phyloP scores from a whole-genome alignment of 208 protist species.

The Trypanosomatidae sp. region DNA sequence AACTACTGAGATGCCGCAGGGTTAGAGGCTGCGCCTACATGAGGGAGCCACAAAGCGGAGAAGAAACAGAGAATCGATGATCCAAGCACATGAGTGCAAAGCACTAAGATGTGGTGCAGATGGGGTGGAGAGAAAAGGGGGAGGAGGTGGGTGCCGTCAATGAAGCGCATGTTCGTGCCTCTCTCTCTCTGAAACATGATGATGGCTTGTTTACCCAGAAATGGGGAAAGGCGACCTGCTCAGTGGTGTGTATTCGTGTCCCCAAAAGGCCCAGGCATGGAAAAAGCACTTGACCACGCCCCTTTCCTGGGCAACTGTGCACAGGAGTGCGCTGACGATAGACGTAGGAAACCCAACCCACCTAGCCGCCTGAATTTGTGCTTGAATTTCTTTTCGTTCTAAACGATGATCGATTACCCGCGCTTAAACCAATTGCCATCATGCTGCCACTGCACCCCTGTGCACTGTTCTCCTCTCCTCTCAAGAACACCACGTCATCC shows the following conservation, averaged over 20 bases:
- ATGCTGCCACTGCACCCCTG: neutral
- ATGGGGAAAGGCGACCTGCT: neutral
- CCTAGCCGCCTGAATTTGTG: neutral
- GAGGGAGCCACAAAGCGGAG: neutral
- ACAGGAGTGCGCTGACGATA: too few relatives aligned
- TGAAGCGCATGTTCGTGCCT: too few relatives aligned
- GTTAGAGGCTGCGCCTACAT: neutral
- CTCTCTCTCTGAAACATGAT: too few relatives aligned
- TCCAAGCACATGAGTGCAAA: neutral
- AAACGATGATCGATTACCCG: neutral
- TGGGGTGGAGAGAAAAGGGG: neutral
- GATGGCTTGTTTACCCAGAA: too few relatives aligned
- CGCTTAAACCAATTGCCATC: neutral
- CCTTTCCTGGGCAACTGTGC: neutral
- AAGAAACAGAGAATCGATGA: neutral
- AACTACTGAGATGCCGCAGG: neutral
- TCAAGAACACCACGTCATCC: neutral
- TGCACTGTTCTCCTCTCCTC: neutral
- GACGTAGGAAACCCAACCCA: neutral
- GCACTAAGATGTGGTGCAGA: neutral
- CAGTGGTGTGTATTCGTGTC: neutral
- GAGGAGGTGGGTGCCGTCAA: too few relatives aligned
- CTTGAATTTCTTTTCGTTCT: neutral
- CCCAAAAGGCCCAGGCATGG: neutral
- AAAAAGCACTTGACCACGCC: neutral